Evolutionary conservation across 176 grass and related monocot species (phyloP).

Genomic region (Musa itinerans): DNA sequence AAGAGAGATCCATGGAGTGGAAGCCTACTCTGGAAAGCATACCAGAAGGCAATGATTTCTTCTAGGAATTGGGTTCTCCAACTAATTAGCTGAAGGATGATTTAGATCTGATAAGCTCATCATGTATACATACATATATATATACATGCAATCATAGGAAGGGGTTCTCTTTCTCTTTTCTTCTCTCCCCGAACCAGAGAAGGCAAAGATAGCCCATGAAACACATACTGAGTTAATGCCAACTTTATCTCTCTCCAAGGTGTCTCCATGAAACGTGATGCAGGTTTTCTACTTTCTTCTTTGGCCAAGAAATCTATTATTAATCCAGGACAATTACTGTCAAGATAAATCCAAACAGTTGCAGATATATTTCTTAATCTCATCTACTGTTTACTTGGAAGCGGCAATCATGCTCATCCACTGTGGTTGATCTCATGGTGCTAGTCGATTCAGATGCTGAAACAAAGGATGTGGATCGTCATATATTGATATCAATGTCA

Average conservation of each 20-base stretch:
- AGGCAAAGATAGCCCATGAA: not conserved
- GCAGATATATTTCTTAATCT: not conserved
- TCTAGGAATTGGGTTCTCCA: not conserved
- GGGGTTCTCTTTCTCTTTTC: conserved; percentile 12
- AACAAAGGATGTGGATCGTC: not conserved
- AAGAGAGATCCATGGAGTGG: conserved; percentile 19
- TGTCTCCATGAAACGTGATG: not conserved
- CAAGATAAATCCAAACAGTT: too few relatives aligned
- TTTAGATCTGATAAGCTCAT: not conserved
- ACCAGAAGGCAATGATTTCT: conserved; percentile 30
- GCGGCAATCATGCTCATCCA: not conserved
- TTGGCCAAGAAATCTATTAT: too few relatives aligned
- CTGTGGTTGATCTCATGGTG: not conserved
- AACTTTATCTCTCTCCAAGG: not conserved
- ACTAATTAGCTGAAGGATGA: not conserved
- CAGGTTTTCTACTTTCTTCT: too few relatives aligned
- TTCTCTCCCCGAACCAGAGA: not conserved
- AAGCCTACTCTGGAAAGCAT: conserved; percentile 35
- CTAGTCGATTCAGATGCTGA: not conserved
- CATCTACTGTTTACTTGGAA: not conserved
- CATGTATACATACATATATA: not conserved
- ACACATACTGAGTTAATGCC: not conserved
- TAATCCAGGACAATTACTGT: too few relatives aligned
- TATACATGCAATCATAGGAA: not conserved
- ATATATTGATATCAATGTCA: not conserved